These are phyloP conservation scores for Drechslerella coelobrocha DNA, from an alignment of 2,329 filamentous ascomycete species.

Conservation along the genomic window DNA sequence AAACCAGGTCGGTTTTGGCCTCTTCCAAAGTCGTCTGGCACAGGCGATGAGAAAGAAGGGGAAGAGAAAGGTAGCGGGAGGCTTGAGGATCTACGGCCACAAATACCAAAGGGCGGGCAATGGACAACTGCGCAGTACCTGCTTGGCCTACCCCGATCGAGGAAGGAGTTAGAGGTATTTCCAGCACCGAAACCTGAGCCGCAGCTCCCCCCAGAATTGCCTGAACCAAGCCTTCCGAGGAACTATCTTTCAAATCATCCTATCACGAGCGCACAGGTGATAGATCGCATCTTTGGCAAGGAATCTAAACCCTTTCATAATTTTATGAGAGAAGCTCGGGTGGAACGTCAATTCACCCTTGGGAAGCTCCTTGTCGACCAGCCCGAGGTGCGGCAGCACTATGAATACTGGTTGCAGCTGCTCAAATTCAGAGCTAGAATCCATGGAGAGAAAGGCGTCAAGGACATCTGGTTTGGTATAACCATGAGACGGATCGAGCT, in stretches of 20 bases:
- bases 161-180: background rate
- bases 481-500: constrained; percentile 51
- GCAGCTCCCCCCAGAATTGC: background rate
- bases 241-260: constrained; percentile 29
- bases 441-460: constrained; percentile 52
- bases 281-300: constrained; percentile 21
- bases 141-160: background rate
- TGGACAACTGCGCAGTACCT: constrained; percentile 41
- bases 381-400: constrained; percentile 26
- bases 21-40: constrained; percentile 20
- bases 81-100: constrained; percentile 16
- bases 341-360: constrained; percentile 38
- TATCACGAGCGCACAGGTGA: constrained; percentile 13
- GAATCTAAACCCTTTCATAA: constrained; percentile 21
- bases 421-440: constrained; percentile 52
- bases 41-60: constrained; percentile 31
- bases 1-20: constrained; percentile 15
- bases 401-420: constrained; percentile 52
- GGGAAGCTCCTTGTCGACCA: constrained; percentile 52
- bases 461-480: constrained; percentile 52
- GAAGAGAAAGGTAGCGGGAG: constrained; percentile 12
- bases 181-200: background rate
- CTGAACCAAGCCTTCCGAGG: constrained; percentile 3
- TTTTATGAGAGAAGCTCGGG: constrained; percentile 44
- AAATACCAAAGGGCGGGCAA: constrained; percentile 21